These are phyloP conservation scores for Phialophora chinensis DNA, from an alignment of 2,329 filamentous ascomycete genomes.

Conservation along the genomic window DNA sequence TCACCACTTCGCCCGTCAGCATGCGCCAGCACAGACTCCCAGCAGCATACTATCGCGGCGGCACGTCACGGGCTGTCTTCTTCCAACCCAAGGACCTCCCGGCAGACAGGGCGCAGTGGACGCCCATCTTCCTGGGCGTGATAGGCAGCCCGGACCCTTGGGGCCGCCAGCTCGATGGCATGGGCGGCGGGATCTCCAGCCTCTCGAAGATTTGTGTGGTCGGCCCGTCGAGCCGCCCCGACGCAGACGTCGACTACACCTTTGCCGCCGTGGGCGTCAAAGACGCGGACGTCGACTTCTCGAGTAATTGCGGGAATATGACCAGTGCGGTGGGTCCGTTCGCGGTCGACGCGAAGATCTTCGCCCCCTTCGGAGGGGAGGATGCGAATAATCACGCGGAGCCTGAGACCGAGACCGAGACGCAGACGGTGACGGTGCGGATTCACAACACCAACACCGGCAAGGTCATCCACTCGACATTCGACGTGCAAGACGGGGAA, in stretches of 20 bases:
- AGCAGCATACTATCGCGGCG: slow-evolving; percentile 69
- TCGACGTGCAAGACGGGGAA: slow-evolving; percentile 52
- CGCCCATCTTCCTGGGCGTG: slow-evolving; percentile 30
- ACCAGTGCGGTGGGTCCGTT: slow-evolving; percentile 69
- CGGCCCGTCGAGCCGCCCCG: slow-evolving; percentile 54
- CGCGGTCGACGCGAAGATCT: slow-evolving; percentile 45
- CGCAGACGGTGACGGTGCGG: slow-evolving; percentile 56
- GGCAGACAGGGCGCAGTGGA: slow-evolving; percentile 19
- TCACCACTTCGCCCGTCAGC: neutral
- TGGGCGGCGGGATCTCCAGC: slow-evolving; percentile 72
- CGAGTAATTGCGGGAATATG: slow-evolving; percentile 80
- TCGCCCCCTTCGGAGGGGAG: too few relatives aligned
- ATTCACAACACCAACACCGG: slow-evolving; percentile 75
- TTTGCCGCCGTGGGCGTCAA: slow-evolving; percentile 73
- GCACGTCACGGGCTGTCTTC: slow-evolving; percentile 72
- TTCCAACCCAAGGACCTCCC: slow-evolving; percentile 62
- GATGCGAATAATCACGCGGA: neutral
- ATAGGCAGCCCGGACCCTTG: slow-evolving; percentile 37
- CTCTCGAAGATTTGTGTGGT: slow-evolving; percentile 69
- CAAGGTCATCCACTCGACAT: slow-evolving; percentile 66
- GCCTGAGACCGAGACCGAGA: neutral
- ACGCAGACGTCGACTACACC: slow-evolving; percentile 71
- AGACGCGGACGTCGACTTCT: slow-evolving; percentile 66
- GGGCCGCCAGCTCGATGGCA: slow-evolving; percentile 73
- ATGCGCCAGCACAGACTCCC: slow-evolving; percentile 10